These are phyloP conservation scores for Gossypium schwendimanii DNA, from an alignment of 441 rosid genomes.

Conservation along the genomic window DNA sequence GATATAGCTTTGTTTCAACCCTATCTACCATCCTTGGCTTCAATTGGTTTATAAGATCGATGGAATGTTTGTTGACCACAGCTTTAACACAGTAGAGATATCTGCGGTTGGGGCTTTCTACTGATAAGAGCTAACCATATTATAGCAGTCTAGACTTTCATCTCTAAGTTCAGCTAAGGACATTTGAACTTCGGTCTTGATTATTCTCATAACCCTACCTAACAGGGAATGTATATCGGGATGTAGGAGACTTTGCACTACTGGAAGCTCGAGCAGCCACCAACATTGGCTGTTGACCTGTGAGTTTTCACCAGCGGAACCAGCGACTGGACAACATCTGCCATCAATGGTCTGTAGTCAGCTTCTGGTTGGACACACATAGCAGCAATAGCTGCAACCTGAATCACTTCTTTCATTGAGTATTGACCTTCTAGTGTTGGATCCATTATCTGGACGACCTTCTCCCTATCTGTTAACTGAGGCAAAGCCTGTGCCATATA, in stretches of 20 bases:
- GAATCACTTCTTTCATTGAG: slow-evolving; percentile 77
- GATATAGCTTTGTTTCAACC: too few relatives aligned
- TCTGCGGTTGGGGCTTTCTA: background rate
- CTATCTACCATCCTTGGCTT: background rate
- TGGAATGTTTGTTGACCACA: background rate
- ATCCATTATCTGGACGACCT: slow-evolving; percentile 80
- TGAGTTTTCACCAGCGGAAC: slow-evolving; percentile 69
- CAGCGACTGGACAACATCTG: slow-evolving; percentile 86
- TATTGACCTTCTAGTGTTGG: slow-evolving; percentile 75
- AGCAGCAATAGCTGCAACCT: slow-evolving; percentile 95
- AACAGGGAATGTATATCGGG: slow-evolving; percentile 22
- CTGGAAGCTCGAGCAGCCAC: slow-evolving; percentile 43
- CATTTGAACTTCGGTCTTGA: background rate
- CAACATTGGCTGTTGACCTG: slow-evolving; percentile 41
- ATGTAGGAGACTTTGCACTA: slow-evolving; percentile 36
- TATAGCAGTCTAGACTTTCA: background rate
- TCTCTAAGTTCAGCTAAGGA: background rate
- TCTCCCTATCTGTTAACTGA: slow-evolving; percentile 65
- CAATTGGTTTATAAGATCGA: background rate
- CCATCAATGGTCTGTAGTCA: slow-evolving; percentile 89
- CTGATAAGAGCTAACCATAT: background rate
- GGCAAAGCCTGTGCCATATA: slow-evolving; percentile 60
- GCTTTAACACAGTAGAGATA: background rate
- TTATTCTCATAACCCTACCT: slow-evolving; percentile 26
- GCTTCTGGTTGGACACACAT: slow-evolving; percentile 95